Evolutionary conservation across 2,329 filamentous ascomycete species (phyloP).

Genomic region (Cercospora sojina): DNA sequence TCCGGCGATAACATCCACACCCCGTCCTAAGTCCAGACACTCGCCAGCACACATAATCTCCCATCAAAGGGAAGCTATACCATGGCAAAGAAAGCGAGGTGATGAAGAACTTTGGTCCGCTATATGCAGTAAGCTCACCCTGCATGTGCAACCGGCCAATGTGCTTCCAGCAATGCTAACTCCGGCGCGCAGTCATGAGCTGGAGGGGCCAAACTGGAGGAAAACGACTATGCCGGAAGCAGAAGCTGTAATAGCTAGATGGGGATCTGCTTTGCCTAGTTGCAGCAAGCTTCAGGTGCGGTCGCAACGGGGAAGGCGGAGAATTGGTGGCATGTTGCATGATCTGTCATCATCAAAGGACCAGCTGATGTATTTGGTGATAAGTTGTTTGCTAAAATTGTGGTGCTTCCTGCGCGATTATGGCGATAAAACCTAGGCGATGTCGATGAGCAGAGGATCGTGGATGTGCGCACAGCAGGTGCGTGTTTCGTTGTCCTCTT

Average conservation of each 20-base stretch:
- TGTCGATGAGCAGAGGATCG: background rate
- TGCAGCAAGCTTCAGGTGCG: background rate
- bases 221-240: background rate
- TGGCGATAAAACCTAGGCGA: background rate
- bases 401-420: background rate
- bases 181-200: background rate
- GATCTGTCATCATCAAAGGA: background rate
- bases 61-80: background rate
- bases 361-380: background rate
- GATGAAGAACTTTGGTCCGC: background rate
- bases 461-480: background rate
- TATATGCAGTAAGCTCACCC: background rate
- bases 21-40: background rate
- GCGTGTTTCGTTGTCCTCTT: background rate
- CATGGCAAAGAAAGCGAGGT: background rate
- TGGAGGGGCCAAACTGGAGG: background rate
- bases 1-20: background rate
- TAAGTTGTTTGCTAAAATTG: background rate
- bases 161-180: background rate
- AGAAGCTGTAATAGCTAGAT: slow-evolving; percentile 1
- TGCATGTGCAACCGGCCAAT: background rate
- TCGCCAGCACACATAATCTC: background rate
- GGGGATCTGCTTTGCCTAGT: slow-evolving; percentile 2
- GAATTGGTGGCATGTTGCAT: background rate
- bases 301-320: background rate